Evolutionary conservation across 768 basidiomycete genomes (phyloP), one percentile per base, ranked within the genome.

Genomic region (Calocybe gangraenosa): DNA sequence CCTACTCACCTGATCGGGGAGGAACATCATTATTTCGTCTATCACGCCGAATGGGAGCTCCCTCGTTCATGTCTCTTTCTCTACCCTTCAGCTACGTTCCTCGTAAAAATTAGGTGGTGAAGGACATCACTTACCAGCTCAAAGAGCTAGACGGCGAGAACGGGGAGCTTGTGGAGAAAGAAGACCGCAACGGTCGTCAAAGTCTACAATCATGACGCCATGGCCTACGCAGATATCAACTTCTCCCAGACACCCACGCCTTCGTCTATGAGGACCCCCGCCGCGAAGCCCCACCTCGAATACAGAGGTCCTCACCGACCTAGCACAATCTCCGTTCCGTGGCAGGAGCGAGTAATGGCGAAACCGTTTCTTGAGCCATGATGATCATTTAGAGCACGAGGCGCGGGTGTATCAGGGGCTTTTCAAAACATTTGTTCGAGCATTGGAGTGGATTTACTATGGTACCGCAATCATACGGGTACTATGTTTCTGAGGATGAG

Each of bases 391-490:
- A 9, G 51, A 1, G 0, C 35, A 32, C 8, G 76, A 80, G 53
- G 74, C 71, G 9, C 50, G 46, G 21, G 71, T 70, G 37, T 80
- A 79, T 54, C 61, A 70, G 53, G 31, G 33, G 2, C n/a, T 73
- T 81, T 54, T 70, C 74, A 2, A 38, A 47, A 8, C 69, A 76
- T 47, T 60, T 78, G 39, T 73, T 68, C 49, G 60, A 78, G 54
- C 71, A 76, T 38, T 78, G 70, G 70, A 71, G 57, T 47, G 78
- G 79, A 3, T 69, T 65, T 49, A 74, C 76, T 44, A 40, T 76
- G 28, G 51, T 75, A 1, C 51, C 83, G 0, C 79, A 82, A 56
- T 84, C 74, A 58, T 84, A 78, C 51, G 82, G 84, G 1, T 79
- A 77, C 59, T 84, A 83, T 52, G 55, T 53, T 6, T 62, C 62